Percentiles rank a stretch among this genome's conserved stretches.
Evolutionary conservation across 2,329 filamentous ascomycete species (phyloP).

Genomic region (Scleromitrula shiraiana): DNA sequence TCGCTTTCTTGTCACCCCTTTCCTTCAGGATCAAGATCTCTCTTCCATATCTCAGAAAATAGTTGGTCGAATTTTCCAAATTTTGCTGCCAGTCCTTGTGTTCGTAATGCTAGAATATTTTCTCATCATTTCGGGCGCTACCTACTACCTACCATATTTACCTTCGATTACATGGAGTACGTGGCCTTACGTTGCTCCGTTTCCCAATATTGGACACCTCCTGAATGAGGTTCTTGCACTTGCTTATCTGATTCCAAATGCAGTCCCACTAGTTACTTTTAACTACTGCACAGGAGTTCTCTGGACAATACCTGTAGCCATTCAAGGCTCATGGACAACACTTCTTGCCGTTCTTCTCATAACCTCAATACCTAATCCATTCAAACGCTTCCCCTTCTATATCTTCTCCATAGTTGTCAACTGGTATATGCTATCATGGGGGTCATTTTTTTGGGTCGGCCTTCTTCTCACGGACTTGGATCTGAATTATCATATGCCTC

Average conservation of each 20-base stretch:
- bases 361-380: constrained; percentile 36
- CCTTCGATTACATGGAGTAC: constrained; percentile 40
- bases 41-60: constrained; percentile 37
- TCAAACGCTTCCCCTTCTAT: constrained; percentile 40
- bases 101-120: constrained; percentile 40
- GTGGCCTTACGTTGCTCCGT: constrained; percentile 38
- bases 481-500: constrained; percentile 37
- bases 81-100: constrained; percentile 37
- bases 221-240: constrained; percentile 38
- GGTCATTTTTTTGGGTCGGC: constrained; percentile 38
- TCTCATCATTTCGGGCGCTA: constrained; percentile 37
- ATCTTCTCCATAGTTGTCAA: constrained; percentile 35
- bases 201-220: constrained; percentile 35
- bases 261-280: constrained; percentile 38
- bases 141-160: constrained; percentile 36
- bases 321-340: constrained; percentile 39
- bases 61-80: constrained; percentile 36
- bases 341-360: constrained; percentile 36
- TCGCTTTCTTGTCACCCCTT: constrained; percentile 36
- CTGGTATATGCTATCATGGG: constrained; percentile 41
- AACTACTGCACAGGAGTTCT: constrained; percentile 42
- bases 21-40: constrained; percentile 36
- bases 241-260: constrained; percentile 39
- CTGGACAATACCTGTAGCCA: constrained; percentile 42
- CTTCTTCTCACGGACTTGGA: constrained; percentile 39